Evolutionary conservation across 73 alveolate species (phyloP).

Genomic region (Stentor roeselii): DNA sequence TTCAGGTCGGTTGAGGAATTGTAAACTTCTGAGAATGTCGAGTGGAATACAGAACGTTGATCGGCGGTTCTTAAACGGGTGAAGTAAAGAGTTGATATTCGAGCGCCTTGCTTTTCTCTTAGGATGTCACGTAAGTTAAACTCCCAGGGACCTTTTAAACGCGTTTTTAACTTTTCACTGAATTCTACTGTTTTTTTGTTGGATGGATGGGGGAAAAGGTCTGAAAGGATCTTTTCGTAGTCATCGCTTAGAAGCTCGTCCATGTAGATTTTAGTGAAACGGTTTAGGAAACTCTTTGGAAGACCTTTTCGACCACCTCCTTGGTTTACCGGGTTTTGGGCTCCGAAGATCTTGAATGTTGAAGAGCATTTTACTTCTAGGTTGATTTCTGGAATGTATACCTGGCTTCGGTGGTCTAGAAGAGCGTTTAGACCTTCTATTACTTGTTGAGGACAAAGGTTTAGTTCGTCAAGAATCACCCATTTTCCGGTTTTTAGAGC

Average conservation of each 20-base stretch:
- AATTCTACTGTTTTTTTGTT: conserved; percentile 28
- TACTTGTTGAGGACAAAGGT: conserved; percentile 67
- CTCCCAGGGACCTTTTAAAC: conserved; percentile 54
- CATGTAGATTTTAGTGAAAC: conserved; percentile 94
- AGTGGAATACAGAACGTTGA: not conserved
- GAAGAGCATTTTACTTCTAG: conserved; percentile 79
- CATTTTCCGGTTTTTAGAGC: conserved; percentile 91
- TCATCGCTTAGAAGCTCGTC: conserved; percentile 73
- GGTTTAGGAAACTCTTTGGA: conserved; percentile 96
- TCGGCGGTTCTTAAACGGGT: not conserved
- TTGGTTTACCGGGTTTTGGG: conserved; percentile 93
- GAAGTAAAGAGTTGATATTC: not conserved
- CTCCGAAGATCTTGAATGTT: conserved; percentile 89
- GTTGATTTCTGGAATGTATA: conserved; percentile 96
- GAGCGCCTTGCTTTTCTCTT: conserved; percentile 30
- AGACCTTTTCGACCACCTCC: conserved; percentile 98
- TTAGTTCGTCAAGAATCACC: conserved; percentile 94
- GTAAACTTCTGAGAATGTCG: not conserved
- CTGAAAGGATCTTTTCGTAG: conserved; percentile 50
- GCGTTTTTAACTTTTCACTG: not conserved
- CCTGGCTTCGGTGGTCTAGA: conserved; percentile 94
- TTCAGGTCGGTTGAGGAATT: not conserved
- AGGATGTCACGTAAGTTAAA: conserved; percentile 77
- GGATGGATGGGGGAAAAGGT: conserved; percentile 42
- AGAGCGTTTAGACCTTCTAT: conserved; percentile 98